A percentile compares a stretch with the other conserved stretches of the same genome.
Conservation (phyloP, 805 yeast genomes). For the Kluyveromyces nonfermentans region DNA sequence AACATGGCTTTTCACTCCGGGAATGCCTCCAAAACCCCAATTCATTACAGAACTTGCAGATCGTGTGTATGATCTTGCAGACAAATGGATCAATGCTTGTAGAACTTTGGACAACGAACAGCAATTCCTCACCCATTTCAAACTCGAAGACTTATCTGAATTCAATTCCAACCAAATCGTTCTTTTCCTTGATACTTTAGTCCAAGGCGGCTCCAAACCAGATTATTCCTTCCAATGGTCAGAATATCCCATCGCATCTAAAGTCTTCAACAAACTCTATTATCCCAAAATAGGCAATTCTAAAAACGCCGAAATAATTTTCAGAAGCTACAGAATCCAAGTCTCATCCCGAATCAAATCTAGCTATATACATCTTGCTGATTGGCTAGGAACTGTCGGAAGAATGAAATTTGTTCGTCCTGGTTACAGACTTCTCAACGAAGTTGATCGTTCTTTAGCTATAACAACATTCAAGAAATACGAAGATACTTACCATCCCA, state of each 20-base stretch:
- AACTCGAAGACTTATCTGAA: conserved; percentile 38
- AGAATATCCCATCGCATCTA: conserved; percentile 26
- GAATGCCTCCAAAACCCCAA: conserved; percentile 80
- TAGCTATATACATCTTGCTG: conserved; percentile 48
- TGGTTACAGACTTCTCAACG: conserved; percentile 56
- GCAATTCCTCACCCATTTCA: conserved; percentile 31
- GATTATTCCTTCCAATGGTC: conserved; percentile 28
- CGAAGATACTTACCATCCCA: conserved; percentile 67
- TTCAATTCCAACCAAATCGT: conserved; percentile 72
- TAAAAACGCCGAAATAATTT: conserved; percentile 70
- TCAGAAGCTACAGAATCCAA: conserved; percentile 67
- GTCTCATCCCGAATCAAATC: conserved; percentile 41
- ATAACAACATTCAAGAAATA: conserved; percentile 50
- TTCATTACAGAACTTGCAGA: conserved; percentile 76
- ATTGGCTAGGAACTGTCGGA: conserved; percentile 86
- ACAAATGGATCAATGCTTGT: conserved; percentile 48
- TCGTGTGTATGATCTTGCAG: conserved; percentile 56
- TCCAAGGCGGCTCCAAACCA: conserved; percentile 30
- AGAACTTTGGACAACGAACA: conserved; percentile 6
- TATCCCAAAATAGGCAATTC: conserved; percentile 38
- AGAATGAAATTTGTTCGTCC: conserved; percentile 94
- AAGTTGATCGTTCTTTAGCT: conserved; percentile 60
- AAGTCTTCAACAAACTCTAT: conserved; percentile 32
- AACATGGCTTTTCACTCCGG: conserved; percentile 70
- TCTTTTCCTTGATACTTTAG: conserved; percentile 65